Evolutionary conservation across 352 stramenopile genomes (phyloP).

Genomic region (Peronospora belbahrii): DNA sequence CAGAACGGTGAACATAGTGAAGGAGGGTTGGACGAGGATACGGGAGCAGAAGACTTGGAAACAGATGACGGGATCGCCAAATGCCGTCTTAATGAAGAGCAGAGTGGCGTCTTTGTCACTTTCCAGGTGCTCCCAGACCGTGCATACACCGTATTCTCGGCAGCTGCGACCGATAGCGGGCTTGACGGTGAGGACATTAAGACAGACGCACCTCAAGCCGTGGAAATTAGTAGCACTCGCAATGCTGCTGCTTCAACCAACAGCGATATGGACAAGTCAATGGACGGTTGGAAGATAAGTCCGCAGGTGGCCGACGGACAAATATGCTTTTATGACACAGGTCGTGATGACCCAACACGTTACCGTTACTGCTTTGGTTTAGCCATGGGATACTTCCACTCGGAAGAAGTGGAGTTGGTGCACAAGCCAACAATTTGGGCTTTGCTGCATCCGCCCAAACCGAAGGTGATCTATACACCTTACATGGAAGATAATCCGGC

Average conservation of each 20-base stretch:
- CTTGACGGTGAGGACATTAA: constrained; percentile 9
- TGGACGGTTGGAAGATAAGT: constrained; percentile 17
- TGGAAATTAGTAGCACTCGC: neutral
- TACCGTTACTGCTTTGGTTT: constrained; percentile 60
- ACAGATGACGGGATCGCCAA: constrained; percentile 10
- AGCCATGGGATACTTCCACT: constrained; percentile 47
- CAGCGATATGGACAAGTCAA: constrained; percentile 4
- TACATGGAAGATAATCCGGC: constrained; percentile 44
- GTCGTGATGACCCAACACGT: constrained; percentile 44
- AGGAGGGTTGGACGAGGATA: constrained; percentile 3
- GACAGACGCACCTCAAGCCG: constrained; percentile 2
- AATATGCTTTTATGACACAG: constrained; percentile 62
- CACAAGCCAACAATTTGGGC: constrained; percentile 34
- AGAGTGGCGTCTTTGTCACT: constrained; percentile 27
- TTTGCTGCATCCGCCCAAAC: constrained; percentile 26
- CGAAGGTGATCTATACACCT: constrained; percentile 39
- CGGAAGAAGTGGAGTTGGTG: constrained; percentile 35
- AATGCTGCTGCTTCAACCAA: neutral
- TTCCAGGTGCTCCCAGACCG: constrained; percentile 23
- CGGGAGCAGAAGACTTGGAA: constrained; percentile 4
- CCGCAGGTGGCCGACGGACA: constrained; percentile 51
- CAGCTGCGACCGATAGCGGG: neutral
- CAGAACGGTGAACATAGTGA: constrained; percentile 3
- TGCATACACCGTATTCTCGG: constrained; percentile 10
- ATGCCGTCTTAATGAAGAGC: constrained; percentile 27